phyloP scores from a whole-genome alignment of 2,329 filamentous ascomycete species.

The Verticillium nubilum region DNA sequence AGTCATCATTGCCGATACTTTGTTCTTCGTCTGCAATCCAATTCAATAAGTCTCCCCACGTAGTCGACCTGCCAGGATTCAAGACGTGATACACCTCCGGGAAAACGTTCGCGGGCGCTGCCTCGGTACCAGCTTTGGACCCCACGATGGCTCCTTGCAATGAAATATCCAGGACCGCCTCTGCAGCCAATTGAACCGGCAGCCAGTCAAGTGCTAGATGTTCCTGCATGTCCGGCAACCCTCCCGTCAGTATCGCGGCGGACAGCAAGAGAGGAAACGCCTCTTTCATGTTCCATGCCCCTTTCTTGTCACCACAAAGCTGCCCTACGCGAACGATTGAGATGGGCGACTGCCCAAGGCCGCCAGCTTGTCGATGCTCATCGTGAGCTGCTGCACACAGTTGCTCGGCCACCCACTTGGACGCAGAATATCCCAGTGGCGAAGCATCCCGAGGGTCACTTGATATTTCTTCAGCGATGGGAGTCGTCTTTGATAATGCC shows the following conservation, averaged over 20 bases:
- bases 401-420: conserved; percentile 43
- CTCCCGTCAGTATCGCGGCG: conserved; percentile 35
- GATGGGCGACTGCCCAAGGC: conserved; percentile 11
- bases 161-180: conserved; percentile 20
- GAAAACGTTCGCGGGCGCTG: neutral
- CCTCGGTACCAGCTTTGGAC: neutral
- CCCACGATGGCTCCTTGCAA: neutral
- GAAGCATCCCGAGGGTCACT: conserved; percentile 30
- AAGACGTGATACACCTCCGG: neutral
- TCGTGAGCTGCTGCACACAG: conserved; percentile 37
- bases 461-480: neutral
- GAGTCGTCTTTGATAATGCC: neutral
- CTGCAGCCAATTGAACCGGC: conserved; percentile 28
- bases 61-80: neutral
- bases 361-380: neutral
- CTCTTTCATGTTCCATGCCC: conserved; percentile 43
- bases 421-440: conserved; percentile 42
- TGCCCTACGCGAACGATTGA: conserved; percentile 36
- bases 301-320: conserved; percentile 34
- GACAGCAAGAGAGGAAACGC: conserved; percentile 43
- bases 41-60: neutral
- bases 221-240: conserved; percentile 35
- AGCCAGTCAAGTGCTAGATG: conserved; percentile 28
- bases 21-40: neutral
- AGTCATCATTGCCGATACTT: neutral